Conservation (phyloP, 805 yeast genomes). For the Candida xyloterini region DNA sequence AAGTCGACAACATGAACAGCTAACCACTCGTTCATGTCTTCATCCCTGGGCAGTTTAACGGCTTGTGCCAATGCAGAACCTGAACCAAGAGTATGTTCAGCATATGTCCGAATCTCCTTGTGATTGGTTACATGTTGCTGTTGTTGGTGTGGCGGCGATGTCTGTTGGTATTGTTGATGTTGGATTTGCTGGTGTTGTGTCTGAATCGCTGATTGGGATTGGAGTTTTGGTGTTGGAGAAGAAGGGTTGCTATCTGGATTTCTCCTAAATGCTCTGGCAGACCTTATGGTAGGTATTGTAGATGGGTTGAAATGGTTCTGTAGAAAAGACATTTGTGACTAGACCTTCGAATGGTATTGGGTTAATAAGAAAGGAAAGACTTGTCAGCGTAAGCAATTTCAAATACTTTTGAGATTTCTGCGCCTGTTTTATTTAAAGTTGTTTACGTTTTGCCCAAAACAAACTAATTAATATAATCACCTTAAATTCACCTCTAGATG, state of each 20-base stretch:
- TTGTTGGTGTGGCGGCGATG: conserved; percentile 1
- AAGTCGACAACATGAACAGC: conserved; percentile 98
- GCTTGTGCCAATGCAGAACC: conserved; percentile 90
- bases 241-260: conserved; percentile 27
- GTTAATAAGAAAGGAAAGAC: neutral
- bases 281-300: conserved; percentile 34
- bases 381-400: neutral
- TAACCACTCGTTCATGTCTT: conserved; percentile 88
- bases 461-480: neutral
- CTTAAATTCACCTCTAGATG: neutral
- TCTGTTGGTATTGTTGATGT: conserved; percentile 11
- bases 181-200: conserved; percentile 13
- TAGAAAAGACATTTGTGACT: conserved; percentile 24
- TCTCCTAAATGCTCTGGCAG: conserved; percentile 34
- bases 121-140: conserved; percentile 39
- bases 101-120: conserved; percentile 78
- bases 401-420: neutral
- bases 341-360: neutral
- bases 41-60: conserved; percentile 89
- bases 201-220: conserved; percentile 9
- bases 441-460: conserved; percentile 23
- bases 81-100: conserved; percentile 93
- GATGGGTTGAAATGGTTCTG: conserved; percentile 31
- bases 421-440: conserved; percentile 4
- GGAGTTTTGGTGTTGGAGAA: conserved; percentile 23